Evolutionary conservation across 2,329 filamentous ascomycete species (phyloP).

Genomic region (Aureobasidium sp.): DNA sequence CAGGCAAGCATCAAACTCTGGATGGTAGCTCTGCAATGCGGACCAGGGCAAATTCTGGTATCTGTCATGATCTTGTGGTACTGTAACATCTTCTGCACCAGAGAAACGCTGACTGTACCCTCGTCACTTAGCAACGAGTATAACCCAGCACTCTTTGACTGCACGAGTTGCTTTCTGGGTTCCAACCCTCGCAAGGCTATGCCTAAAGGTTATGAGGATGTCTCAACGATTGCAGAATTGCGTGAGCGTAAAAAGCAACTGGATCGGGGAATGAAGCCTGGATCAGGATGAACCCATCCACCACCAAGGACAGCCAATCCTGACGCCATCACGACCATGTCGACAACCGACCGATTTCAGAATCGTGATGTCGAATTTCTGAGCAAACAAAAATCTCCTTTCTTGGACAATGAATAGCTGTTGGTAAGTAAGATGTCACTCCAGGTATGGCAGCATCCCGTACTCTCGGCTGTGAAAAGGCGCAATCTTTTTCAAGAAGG

Average conservation of each 20-base stretch:
- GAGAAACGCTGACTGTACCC: not conserved
- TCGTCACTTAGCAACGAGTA: not conserved
- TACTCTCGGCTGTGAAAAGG: not conserved
- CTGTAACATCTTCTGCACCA: not conserved
- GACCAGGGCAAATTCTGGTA: not conserved
- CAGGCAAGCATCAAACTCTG: too few species aligned
- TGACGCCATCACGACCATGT: not conserved
- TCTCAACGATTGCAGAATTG: not conserved
- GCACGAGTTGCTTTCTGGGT: not conserved
- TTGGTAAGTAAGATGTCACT: too few species aligned
- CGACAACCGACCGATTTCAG: not conserved
- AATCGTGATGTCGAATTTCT: too few species aligned
- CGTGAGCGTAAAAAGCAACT: not conserved
- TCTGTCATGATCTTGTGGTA: not conserved
- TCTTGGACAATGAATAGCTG: too few species aligned
- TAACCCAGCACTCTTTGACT: not conserved
- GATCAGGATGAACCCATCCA: not conserved
- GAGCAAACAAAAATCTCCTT: too few species aligned
- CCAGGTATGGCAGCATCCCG: not conserved
- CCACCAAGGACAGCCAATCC: not conserved
- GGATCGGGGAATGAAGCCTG: not conserved
- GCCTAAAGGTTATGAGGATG: not conserved
- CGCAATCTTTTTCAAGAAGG: not conserved
- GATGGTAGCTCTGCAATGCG: too few species aligned
- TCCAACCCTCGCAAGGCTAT: not conserved